Evolutionary conservation across 139 green algal genomes (phyloP).

Genomic region (Coelastrella sp.): DNA sequence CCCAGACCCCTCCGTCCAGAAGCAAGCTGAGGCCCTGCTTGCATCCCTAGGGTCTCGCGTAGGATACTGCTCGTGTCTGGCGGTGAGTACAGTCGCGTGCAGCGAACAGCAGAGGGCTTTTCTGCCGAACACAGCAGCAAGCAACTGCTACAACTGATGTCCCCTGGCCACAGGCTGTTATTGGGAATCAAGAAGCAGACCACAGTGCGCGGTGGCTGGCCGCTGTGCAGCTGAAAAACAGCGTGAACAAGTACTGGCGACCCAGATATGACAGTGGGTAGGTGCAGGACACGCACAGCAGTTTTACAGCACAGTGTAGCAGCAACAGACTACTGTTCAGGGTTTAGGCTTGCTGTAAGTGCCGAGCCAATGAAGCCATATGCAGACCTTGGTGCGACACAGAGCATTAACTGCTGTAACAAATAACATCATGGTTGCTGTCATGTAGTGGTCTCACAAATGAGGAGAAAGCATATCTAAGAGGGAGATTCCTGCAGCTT

Average conservation of each 20-base stretch:
- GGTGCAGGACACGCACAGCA: background rate
- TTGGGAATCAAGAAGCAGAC: conserved; percentile 74
- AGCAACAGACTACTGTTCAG: no score
- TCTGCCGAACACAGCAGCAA: no score
- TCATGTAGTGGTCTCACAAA: conserved; percentile 70
- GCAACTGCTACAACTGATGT: background rate
- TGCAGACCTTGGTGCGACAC: no score
- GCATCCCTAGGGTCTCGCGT: conserved; percentile 67
- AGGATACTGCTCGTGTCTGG: conserved; percentile 90
- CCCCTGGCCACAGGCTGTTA: conserved; percentile 77
- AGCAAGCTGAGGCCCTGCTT: conserved; percentile 79
- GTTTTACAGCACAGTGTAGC: no score
- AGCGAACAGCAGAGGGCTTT: no score
- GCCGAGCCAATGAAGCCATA: no score
- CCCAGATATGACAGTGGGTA: conserved; percentile 54
- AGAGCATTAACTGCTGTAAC: background rate
- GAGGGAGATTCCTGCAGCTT: conserved; percentile 75
- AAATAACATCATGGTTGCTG: background rate
- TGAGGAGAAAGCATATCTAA: conserved; percentile 89
- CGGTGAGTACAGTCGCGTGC: conserved; percentile 61
- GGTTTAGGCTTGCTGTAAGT: no score
- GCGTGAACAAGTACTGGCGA: conserved; percentile 82
- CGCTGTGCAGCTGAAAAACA: conserved; percentile 94
- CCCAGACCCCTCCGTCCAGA: conserved; percentile 70
- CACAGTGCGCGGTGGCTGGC: conserved; percentile 90